phyloP scores from a whole-genome alignment of 2,329 filamentous ascomycete species.

The Leptographium galeiforme region DNA sequence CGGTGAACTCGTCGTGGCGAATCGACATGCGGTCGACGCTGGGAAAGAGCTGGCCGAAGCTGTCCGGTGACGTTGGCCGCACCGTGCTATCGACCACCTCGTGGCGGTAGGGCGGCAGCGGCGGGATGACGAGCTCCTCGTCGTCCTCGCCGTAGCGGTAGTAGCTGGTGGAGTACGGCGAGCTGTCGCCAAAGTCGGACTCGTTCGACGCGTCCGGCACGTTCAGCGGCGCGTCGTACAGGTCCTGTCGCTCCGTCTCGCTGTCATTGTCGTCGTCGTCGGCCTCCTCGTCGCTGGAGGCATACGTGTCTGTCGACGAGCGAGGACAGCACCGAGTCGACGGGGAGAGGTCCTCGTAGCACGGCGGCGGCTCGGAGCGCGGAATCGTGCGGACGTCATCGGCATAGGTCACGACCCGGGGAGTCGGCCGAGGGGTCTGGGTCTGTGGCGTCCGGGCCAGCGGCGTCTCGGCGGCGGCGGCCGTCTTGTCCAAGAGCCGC shows the following conservation, averaged over 20 bases:
- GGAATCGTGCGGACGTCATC: background rate
- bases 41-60: constrained; percentile 78
- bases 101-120: constrained; percentile 44
- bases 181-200: background rate
- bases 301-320: constrained; percentile 65
- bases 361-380: background rate
- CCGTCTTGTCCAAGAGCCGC: constrained; percentile 17
- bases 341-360: constrained; percentile 24
- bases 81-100: constrained; percentile 52
- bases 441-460: background rate
- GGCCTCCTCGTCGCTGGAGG: constrained; percentile 47
- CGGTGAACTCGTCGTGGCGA: constrained; percentile 77
- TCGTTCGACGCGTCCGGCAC: constrained; percentile 22
- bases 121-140: constrained; percentile 24
- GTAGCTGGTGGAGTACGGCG: background rate
- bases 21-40: constrained; percentile 70
- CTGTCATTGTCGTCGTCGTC: background rate
- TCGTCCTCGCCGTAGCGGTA: background rate
- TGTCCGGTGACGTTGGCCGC: constrained; percentile 63
- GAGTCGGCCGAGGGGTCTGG: background rate
- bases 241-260: constrained; percentile 16
- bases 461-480: background rate
- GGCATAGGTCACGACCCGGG: background rate
- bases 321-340: constrained; percentile 31
- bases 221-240: constrained; percentile 21